Evolutionary conservation across 495 filamentous ascomycete genomes (phyloP).

Genomic region (Aspergillus avenaceus): DNA sequence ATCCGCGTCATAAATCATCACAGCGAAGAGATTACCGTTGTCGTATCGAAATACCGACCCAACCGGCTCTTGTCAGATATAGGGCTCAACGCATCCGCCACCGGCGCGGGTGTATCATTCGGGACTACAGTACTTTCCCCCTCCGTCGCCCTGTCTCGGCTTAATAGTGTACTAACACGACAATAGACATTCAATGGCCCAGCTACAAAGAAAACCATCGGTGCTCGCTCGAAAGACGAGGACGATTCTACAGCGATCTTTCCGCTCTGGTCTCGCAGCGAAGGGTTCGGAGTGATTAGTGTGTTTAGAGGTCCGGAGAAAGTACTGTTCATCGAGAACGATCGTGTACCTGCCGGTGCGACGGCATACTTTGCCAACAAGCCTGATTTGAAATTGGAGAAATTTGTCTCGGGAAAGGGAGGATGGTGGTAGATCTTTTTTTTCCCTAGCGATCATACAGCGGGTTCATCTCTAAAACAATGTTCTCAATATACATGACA

Average conservation of each 20-base stretch:
- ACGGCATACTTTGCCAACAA: constrained; percentile 4
- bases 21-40: constrained; percentile 4
- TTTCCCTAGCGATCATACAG: no score
- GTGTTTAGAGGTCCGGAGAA: neutral
- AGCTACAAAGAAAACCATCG: constrained; percentile 3
- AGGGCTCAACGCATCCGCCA: neutral
- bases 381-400: constrained; percentile 1
- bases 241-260: neutral
- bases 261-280: constrained; percentile 5
- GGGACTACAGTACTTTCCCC: neutral
- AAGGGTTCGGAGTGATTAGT: constrained; percentile 2
- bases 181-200: constrained; percentile 1
- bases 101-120: neutral
- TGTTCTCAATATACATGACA: no score
- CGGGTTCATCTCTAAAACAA: no score
- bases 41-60: constrained; percentile 2
- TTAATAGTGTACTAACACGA: neutral
- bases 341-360: neutral
- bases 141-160: neutral
- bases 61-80: neutral
- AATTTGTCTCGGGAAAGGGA: neutral
- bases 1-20: constrained; percentile 4
- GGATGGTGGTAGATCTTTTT: no score
- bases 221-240: neutral
- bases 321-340: constrained; percentile 6